Evolutionary conservation across 1,139 yeast genomes (phyloP), one percentile per base, ranked within the genome.

Genomic region (Casaregolazyma lundiana): DNA sequence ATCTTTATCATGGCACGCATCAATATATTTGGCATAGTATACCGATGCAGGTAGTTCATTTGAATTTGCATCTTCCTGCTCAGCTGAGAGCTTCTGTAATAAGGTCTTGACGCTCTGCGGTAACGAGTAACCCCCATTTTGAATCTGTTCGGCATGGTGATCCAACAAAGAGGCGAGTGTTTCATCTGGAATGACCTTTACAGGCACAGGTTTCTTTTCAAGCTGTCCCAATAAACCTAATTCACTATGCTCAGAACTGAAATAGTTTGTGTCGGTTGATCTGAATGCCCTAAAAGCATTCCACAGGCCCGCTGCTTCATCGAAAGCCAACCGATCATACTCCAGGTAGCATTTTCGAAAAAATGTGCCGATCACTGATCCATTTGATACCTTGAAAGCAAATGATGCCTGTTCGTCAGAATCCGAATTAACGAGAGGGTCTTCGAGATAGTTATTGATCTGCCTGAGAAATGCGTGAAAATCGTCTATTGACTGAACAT

Each of bases 1-100:
- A 54, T 85, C 84, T 15, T 80, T 76, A 2, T 69, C 72, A 39
- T 76, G 72, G 55, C 88, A 71, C 41, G 77, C 75, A 51, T 84
- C 82, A 34, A 87, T 68, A 57, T 84, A 86, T 41, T 71, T 73
- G 37, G 86, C 72, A 54, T 84, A 83, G 57, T 82, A 78, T 19
- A 79, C 73, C 0, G 85, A 74, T 0, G 94, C 86, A 4, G 84
- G 72, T 43, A 75, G 71, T 3, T 76, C 73, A 20, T 74, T 67
- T 51, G 78, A 80, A 2, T 37, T 21, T 20, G 26, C 30, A 19
- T 16, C 16, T 6, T 18, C 24, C 75, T 67, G 38, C 73, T 71
- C 1, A 83, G 69, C 73, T 84, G 74, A 9, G 71, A 26, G 32
- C 32, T 26, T 3, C 13, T 26, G 32, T 26, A 26, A 11, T 7